Conservation (phyloP, 352 stramenopile species). For the Pelagophyceae sp. region DNA sequence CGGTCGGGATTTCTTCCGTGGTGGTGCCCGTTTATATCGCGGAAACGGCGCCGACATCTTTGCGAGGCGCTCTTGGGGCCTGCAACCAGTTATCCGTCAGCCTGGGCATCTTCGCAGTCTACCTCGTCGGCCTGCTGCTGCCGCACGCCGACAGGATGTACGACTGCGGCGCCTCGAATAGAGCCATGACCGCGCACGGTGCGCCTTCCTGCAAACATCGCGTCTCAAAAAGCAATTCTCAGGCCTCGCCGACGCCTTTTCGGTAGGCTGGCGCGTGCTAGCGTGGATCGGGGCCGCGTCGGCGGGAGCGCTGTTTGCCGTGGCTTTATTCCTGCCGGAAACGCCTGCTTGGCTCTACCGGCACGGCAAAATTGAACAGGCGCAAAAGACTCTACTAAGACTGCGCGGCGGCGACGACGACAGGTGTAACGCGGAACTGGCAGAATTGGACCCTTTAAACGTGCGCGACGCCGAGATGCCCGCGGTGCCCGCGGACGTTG, state of each 20-base stretch:
- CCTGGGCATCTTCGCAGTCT: slow-evolving; percentile 21
- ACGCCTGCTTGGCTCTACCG: slow-evolving; percentile 12
- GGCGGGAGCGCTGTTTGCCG: background rate
- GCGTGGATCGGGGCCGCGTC: background rate
- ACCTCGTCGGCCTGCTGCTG: background rate
- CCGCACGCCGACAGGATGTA: slow-evolving; percentile 6
- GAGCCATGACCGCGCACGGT: background rate
- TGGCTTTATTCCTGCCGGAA: slow-evolving; percentile 6
- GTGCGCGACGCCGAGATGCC: too few species aligned
- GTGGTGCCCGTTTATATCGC: slow-evolving; percentile 41
- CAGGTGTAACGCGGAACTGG: background rate
- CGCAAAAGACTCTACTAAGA: background rate
- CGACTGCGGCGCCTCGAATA: background rate
- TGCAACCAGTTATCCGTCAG: slow-evolving; percentile 17
- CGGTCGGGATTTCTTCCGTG: slow-evolving; percentile 41
- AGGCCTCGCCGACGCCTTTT: too few species aligned
- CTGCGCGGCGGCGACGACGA: slow-evolving; percentile 12
- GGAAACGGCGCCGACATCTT: slow-evolving; percentile 38
- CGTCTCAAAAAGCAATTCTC: too few species aligned
- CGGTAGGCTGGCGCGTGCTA: slow-evolving; percentile 12
- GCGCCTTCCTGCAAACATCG: too few species aligned
- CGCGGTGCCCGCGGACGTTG: too few species aligned
- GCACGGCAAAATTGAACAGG: background rate
- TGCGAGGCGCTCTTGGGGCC: slow-evolving; percentile 17
- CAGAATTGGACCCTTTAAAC: background rate